A percentile compares a stretch with the other conserved stretches of the same genome.
Conservation (phyloP, 352 stramenopile genomes). For the Globisporangium nagaii region DNA sequence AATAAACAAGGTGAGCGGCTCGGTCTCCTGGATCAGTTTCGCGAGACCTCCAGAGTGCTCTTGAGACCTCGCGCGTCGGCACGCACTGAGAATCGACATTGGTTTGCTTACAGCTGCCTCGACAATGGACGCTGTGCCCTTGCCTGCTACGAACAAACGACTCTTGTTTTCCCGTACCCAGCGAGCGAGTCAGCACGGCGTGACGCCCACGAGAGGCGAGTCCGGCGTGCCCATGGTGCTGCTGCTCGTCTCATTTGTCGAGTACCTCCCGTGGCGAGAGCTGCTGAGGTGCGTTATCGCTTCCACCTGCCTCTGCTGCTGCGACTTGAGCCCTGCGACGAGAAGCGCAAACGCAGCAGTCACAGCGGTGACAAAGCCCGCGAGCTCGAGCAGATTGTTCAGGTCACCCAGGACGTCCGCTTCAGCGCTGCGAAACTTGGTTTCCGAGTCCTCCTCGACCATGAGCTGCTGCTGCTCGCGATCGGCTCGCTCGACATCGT, state of each 20-base stretch:
- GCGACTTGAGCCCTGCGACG: not conserved
- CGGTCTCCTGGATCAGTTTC: too few relatives aligned
- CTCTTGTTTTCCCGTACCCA: too few relatives aligned
- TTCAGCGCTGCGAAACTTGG: not conserved
- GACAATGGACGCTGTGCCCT: too few relatives aligned
- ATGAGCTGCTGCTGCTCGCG: not conserved
- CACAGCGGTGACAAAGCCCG: not conserved
- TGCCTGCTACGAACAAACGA: too few relatives aligned
- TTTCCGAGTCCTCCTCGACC: not conserved
- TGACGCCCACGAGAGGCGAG: not conserved
- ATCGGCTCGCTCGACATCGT: not conserved
- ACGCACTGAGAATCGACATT: too few relatives aligned
- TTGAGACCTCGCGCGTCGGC: too few relatives aligned
- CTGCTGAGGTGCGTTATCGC: not conserved
- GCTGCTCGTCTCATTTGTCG: not conserved
- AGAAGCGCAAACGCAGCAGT: not conserved
- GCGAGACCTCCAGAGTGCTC: too few relatives aligned
- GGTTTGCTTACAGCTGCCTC: too few relatives aligned
- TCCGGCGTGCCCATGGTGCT: not conserved
- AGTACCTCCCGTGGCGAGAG: not conserved
- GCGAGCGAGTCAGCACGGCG: not conserved
- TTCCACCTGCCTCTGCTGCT: not conserved
- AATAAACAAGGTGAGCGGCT: too few relatives aligned
- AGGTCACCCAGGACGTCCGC: constrained; percentile 4
- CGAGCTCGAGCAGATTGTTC: constrained; percentile 1